Evolutionary conservation across 768 basidiomycete species (phyloP).

Genomic region (Boletus rufocinnamomeus): DNA sequence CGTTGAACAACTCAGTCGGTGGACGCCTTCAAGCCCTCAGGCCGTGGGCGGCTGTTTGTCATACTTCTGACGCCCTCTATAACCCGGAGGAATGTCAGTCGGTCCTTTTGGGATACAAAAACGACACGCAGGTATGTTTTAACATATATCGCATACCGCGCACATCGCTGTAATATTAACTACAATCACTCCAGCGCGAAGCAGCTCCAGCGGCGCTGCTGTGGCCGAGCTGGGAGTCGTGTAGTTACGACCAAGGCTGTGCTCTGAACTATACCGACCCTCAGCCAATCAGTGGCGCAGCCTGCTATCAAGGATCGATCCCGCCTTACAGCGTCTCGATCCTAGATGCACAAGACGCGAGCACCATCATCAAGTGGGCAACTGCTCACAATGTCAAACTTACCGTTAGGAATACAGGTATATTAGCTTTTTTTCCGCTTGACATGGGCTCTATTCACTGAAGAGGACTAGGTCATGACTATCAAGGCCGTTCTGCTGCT

Average conservation of each 20-base stretch:
- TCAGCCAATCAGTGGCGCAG: slow-evolving; percentile 9
- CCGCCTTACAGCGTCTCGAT: slow-evolving; percentile 26
- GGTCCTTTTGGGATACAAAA: slow-evolving; percentile 18
- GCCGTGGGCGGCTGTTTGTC: slow-evolving; percentile 27
- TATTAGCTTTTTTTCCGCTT: not conserved
- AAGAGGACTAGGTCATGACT: slow-evolving; percentile 22
- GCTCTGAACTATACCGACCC: slow-evolving; percentile 22
- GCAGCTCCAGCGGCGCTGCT: slow-evolving; percentile 19
- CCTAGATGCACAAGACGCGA: slow-evolving; percentile 22
- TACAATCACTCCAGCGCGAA: slow-evolving; percentile 19
- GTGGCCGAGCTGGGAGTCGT: slow-evolving; percentile 29
- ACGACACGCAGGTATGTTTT: slow-evolving; percentile 17
- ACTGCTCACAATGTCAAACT: slow-evolving; percentile 21
- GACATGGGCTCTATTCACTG: not conserved
- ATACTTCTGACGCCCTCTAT: slow-evolving; percentile 23
- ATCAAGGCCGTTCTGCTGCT: slow-evolving; percentile 25
- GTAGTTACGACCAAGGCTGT: slow-evolving; percentile 20
- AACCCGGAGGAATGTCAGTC: slow-evolving; percentile 16
- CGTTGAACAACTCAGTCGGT: slow-evolving; percentile 18
- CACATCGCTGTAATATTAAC: not conserved
- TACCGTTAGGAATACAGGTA: slow-evolving; percentile 28
- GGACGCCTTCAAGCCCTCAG: slow-evolving; percentile 23
- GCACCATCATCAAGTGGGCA: slow-evolving; percentile 23
- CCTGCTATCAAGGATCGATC: slow-evolving; percentile 24
- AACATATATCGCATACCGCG: not conserved